A percentile compares a stretch with the other conserved stretches of the same genome.
phyloP scores from a whole-genome alignment of 805 yeast species.

The Hemisphaericaspora nanyangensis region DNA sequence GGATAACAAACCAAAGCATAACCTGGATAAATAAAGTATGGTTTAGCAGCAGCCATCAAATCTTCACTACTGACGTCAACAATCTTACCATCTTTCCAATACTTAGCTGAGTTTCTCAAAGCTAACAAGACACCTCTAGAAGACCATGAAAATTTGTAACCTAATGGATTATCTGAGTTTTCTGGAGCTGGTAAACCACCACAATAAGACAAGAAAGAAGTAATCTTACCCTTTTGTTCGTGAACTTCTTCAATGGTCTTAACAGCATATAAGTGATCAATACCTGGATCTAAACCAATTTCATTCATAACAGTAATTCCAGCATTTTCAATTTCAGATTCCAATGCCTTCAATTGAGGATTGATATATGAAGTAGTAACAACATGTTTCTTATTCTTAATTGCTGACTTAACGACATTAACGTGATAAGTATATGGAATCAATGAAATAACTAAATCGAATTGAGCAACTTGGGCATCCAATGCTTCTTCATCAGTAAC shows the following conservation, averaged over 20 bases:
- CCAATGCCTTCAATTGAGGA: slow-evolving; percentile 83
- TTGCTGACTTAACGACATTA: slow-evolving; percentile 87
- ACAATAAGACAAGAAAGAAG: slow-evolving; percentile 92
- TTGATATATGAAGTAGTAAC: slow-evolving; percentile 97
- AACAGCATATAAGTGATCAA: slow-evolving; percentile 97
- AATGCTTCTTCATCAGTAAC: slow-evolving; percentile 77
- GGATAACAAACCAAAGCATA: slow-evolving; percentile 94
- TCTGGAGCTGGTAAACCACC: slow-evolving; percentile 99
- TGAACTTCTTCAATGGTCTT: slow-evolving; percentile 98
- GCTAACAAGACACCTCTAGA: slow-evolving; percentile 97
- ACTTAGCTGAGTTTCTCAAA: slow-evolving; percentile 87
- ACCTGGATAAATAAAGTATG: slow-evolving; percentile 94
- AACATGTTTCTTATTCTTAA: slow-evolving; percentile 76
- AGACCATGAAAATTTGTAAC: slow-evolving; percentile 99
- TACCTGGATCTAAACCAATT: slow-evolving; percentile 98
- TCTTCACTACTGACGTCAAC: slow-evolving; percentile 82
- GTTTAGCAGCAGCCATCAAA: slow-evolving; percentile 91
- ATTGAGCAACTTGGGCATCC: slow-evolving; percentile 71
- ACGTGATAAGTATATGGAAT: slow-evolving; percentile 97
- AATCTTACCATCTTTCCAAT: slow-evolving; percentile 80
- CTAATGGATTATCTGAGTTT: slow-evolving; percentile 94
- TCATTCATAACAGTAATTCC: slow-evolving; percentile 98
- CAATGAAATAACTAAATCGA: slow-evolving; percentile 86
- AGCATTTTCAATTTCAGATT: slow-evolving; percentile 83
- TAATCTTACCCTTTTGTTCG: slow-evolving; percentile 84